Evolutionary conservation across 2,329 filamentous ascomycete species (phyloP), one percentile per base, ranked within the genome.

Genomic region (Hymenoscyphus fructigenus): DNA sequence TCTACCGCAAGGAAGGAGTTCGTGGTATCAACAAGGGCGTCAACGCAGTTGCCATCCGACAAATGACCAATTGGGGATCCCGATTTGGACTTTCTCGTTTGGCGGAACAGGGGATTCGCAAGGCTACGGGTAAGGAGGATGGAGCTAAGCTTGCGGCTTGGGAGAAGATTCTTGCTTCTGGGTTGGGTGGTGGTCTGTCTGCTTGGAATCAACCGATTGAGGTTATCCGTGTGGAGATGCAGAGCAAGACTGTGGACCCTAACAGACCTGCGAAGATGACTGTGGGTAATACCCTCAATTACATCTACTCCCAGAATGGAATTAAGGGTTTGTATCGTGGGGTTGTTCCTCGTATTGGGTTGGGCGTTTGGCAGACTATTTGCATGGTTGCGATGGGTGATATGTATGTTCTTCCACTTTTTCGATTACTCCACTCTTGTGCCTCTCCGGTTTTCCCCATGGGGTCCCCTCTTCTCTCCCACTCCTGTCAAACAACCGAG

Each of bases 171-270:
- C 78, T 92, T 64, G 93, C 95, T 58, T 92, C 89, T 69, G 87
- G 88, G 70, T 78, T 99, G 10, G 95, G 95, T 82, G 95, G 95
- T 86, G 95, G 95, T 77, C 84, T 99, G 75, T 93, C 89, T 68
- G 95, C 95, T 70, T 99, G 95, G 95, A 99, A 99, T 82, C 95
- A 99, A 85, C 95, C 95, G 68, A 99, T 99, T 78, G 95, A 99
- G 87, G 95, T 99, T 78, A 97, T 99, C 78, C 92, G 95, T 70
- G 94, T 99, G 68, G 95, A 99, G 87, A 97, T 99, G 92, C 95
- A 99, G 88, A 96, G 92, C 83, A 98, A 97, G 89, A 97, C 90
- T 74, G 92, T 91, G 74, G 95, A 99, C 78, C 93, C 95, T 67
- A 98, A 98, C 84, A 91, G 95, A 61, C 95, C 95, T 73, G 97